A percentile compares a stretch with the other conserved stretches of the same genome.
phyloP scores from a whole-genome alignment of 805 yeast genomes.

The Myxozyma melibiosi region DNA sequence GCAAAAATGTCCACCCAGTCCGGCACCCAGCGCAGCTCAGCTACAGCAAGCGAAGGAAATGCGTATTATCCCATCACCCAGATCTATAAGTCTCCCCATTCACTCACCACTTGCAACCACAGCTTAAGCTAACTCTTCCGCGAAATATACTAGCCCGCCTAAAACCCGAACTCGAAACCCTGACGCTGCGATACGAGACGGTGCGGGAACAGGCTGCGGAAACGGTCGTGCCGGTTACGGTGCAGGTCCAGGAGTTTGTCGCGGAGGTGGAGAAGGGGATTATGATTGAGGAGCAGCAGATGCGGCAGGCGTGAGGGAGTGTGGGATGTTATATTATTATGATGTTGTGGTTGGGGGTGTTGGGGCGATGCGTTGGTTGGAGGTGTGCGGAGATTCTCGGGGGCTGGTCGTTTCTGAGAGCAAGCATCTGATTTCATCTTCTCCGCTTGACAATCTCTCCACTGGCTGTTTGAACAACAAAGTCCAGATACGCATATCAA shows the following conservation, averaged over 20 bases:
- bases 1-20: too few species aligned
- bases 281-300: constrained; percentile 2
- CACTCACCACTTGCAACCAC: neutral
- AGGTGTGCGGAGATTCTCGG: too few species aligned
- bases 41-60: too few species aligned
- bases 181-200: constrained; percentile 1
- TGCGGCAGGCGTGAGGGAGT: neutral
- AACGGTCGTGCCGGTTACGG: constrained; percentile 13
- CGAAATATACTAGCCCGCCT: constrained; percentile 10
- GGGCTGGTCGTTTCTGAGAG: too few species aligned
- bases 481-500: too few species aligned
- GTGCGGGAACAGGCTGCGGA: constrained; percentile 17
- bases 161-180: constrained; percentile 9
- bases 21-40: too few species aligned
- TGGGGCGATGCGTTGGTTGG: too few species aligned
- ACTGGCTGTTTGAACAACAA: too few species aligned
- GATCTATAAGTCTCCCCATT: constrained; percentile 19
- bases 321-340: too few species aligned
- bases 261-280: constrained; percentile 19
- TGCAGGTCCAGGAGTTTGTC: constrained; percentile 21
- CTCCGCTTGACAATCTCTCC: too few species aligned
- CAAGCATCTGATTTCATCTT: too few species aligned
- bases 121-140: neutral
- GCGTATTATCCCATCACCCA: constrained; percentile 24
- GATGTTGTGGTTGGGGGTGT: too few species aligned